A percentile compares a stretch with the other conserved stretches of the same genome.
phyloP scores from a whole-genome alignment of 75 land plant species.

The Sequoiadendron giganteum region DNA sequence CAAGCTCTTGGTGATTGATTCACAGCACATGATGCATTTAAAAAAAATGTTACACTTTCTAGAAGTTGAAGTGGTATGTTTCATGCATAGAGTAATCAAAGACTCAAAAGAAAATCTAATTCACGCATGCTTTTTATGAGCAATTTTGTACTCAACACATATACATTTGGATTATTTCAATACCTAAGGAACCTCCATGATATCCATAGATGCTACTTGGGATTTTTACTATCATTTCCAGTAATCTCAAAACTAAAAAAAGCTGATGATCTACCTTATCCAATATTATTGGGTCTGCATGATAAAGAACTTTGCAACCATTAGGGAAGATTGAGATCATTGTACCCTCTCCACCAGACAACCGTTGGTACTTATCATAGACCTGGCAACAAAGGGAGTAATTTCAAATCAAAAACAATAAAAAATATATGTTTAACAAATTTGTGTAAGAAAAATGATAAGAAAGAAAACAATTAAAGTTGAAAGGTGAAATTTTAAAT shows the following conservation, averaged over 20 bases:
- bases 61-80: not conserved
- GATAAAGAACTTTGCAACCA: constrained; percentile 34
- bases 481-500: not conserved
- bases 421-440: not conserved
- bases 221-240: not conserved
- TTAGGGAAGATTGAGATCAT: constrained; percentile 47
- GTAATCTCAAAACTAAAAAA: not conserved
- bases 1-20: not conserved
- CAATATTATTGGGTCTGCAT: constrained; percentile 28
- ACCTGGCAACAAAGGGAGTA: constrained; percentile 24
- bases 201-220: not conserved
- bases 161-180: not conserved
- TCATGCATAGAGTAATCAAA: not conserved
- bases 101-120: not conserved
- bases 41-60: not conserved
- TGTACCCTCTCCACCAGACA: constrained; percentile 55
- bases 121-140: not conserved
- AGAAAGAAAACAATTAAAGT: not conserved
- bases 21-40: not conserved
- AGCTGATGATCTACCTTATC: constrained; percentile 20
- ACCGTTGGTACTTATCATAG: constrained; percentile 28
- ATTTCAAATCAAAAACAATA: not conserved
- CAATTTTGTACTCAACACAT: not conserved
- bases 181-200: not conserved
- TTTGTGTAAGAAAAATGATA: not conserved